These are phyloP conservation scores for Aspergillus sp. DNA, from an alignment of 2,329 filamentous ascomycete species.

Conservation along the genomic window DNA sequence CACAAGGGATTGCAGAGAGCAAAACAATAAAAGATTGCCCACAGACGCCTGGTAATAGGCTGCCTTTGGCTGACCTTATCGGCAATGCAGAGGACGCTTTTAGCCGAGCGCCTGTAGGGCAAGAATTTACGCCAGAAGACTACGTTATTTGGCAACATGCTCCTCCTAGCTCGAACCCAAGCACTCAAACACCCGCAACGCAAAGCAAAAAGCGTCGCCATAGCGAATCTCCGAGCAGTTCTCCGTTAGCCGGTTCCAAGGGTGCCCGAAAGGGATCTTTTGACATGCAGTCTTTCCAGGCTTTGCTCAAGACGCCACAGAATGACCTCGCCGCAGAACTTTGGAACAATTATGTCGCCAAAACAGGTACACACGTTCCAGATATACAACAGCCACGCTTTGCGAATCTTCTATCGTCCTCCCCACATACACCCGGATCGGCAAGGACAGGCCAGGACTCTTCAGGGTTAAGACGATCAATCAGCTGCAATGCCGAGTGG, in stretches of 20 bases:
- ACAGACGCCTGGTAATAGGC: conserved; percentile 59
- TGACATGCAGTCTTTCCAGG: conserved; percentile 60
- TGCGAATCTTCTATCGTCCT: conserved; percentile 67
- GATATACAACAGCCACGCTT: conserved; percentile 58
- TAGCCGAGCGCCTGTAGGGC: conserved; percentile 44
- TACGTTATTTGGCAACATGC: conserved; percentile 60
- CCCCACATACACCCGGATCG: conserved; percentile 63
- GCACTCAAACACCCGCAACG: conserved; percentile 46
- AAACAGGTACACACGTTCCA: conserved; percentile 46
- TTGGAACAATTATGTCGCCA: conserved; percentile 72
- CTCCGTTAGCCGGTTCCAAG: conserved; percentile 54
- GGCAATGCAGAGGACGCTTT: conserved; percentile 60
- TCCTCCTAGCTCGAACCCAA: conserved; percentile 41
- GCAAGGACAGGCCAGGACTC: conserved; percentile 43
- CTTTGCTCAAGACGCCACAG: conserved; percentile 64
- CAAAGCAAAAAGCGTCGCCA: conserved; percentile 65
- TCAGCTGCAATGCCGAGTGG: conserved; percentile 70
- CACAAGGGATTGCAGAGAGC: conserved; percentile 23
- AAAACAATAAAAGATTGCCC: conserved; percentile 45
- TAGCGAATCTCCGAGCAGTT: conserved; percentile 72
- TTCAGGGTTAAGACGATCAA: conserved; percentile 60
- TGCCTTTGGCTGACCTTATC: conserved; percentile 61
- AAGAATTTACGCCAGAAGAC: conserved; percentile 59
- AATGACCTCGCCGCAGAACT: conserved; percentile 72
- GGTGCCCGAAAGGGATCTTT: conserved; percentile 45